Evolutionary conservation across 2,329 filamentous ascomycete species (phyloP), one percentile per base, ranked within the genome.

Genomic region (Colletotrichum sp.): DNA sequence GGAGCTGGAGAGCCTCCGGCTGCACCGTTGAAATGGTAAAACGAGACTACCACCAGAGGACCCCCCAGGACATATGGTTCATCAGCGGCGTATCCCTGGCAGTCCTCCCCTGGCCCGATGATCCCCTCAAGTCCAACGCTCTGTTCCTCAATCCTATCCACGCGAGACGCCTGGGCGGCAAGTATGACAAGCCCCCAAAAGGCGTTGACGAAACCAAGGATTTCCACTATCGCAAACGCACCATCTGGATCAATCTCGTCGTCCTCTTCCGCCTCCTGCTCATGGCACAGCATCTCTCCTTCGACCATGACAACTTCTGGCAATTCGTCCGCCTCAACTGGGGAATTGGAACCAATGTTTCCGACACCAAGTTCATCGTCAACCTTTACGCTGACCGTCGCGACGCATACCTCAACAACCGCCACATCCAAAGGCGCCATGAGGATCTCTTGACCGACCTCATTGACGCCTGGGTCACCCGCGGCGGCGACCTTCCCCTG

Each of bases 391-490:
- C 70, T 5, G 10, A 43, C 18, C 73, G 73, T 52, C 73, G 73
- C 43, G 57, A 30, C n/a, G 8, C 21, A 15, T 75, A 75, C 15
- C 8, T 68, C 16, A 6, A 12, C 13, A 30, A 16, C 21, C 10
- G 16, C 2, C 13, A 21, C 3, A 34, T 64, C 10, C 15, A 15
- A 16, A 18, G 28, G 15, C 52, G 43, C n/a, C 57, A 72, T 16
- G 4, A 13, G 5, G 38, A 75, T 24, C n/a, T 73, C 32, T 21
- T 75, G n/a, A 68, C 63, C 16, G 64, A 73, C 18, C 73, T 75
- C n/a, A 75, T 75, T 26, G 73, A 73, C 21, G 32, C 69, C 7
- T 75, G 73, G 73, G 57, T 32, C 30, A 13, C n/a, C 4, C 43
- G 64, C 5, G 70, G 67, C 16, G n/a, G 21, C 16, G 32, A 57